Evolutionary conservation across 352 stramenopile species (phyloP).

Genomic region (Lagenidium giganteum): DNA sequence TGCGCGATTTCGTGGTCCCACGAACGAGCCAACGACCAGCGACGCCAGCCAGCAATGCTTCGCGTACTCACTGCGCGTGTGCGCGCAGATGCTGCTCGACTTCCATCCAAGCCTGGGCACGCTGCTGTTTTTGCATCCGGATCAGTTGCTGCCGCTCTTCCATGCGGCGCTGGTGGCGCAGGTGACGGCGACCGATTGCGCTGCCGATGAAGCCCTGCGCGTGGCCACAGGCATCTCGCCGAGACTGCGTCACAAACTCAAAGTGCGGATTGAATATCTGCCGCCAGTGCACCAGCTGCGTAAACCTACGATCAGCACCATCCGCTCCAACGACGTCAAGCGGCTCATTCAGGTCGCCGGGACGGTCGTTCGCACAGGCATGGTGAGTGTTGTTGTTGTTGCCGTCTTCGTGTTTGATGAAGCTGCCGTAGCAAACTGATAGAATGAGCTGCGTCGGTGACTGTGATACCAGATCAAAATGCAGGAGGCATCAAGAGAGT

Average conservation of each 20-base stretch:
- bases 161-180: slow-evolving; percentile 69
- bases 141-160: slow-evolving; percentile 83
- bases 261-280: slow-evolving; percentile 87
- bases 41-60: slow-evolving; percentile 15
- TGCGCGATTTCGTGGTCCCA: not conserved
- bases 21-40: not conserved
- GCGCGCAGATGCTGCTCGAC: slow-evolving; percentile 74
- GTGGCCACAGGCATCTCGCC: slow-evolving; percentile 17
- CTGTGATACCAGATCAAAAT: slow-evolving; percentile 68
- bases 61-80: slow-evolving; percentile 35
- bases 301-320: slow-evolving; percentile 77
- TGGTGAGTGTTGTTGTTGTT: slow-evolving; percentile 24
- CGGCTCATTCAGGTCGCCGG: slow-evolving; percentile 75
- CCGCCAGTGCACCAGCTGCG: slow-evolving; percentile 75
- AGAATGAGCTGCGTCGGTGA: not conserved
- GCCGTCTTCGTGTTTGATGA: too few species aligned
- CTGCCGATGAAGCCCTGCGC: slow-evolving; percentile 8
- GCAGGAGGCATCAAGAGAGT: slow-evolving; percentile 85
- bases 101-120: slow-evolving; percentile 73
- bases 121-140: slow-evolving; percentile 78
- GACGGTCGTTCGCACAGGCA: slow-evolving; percentile 84
- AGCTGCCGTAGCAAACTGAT: not conserved
- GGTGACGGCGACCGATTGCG: slow-evolving; percentile 15
- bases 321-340: slow-evolving; percentile 86
- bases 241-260: slow-evolving; percentile 27